Base-by-base conservation (phyloP, 768 basidiomycete genomes). In the Tylopilus sp. region DNA sequence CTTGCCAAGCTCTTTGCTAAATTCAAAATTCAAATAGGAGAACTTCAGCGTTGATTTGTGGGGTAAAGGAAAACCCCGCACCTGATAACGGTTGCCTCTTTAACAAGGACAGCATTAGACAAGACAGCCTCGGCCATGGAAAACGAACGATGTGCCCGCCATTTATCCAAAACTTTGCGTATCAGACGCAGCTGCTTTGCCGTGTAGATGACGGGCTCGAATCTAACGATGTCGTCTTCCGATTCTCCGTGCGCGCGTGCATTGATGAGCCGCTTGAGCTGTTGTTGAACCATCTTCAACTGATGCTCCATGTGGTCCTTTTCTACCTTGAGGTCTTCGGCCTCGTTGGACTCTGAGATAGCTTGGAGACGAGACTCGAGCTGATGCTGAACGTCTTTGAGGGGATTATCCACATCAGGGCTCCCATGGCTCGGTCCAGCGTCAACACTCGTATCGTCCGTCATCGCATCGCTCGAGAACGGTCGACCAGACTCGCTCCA, bases 41-140 rank as follows among this genome's bases (percentile, higher is more conserved):
- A 55, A 52, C 30, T 29, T 50, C 31, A 45, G 40, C 26, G 17
- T 38, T 42, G 29, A 36, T 14, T 24, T 43, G 24, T 30, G 21
- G 24, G 3, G 21, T 17, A 13, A 25, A 8, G 43, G 54, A 26
- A 34, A 36, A 52, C 9, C 3, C 33, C 78, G 41, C 57, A 87
- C 88, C 90, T 92, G 61, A 97, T 88, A 42, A 98, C 79, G 69
- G 97, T 98, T 6, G 93, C 96, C 72, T 99, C 97, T 71, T 97
- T 95, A 36, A 98, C 76, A 50, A 86, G 67, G 2, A 94, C 86
- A 11, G 95, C 95, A 65, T 82, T 87, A 7, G 87, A 85, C 47
- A 98, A 74, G 22, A 94, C 84, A 26, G 80, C 76, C 72, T 98
- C 95, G 2, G 95, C 92, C 91, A 98, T 96, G 1, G 86, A 88